Base-by-base conservation (phyloP, 805 yeast species). In the Hermanozyma aechmeae region DNA sequence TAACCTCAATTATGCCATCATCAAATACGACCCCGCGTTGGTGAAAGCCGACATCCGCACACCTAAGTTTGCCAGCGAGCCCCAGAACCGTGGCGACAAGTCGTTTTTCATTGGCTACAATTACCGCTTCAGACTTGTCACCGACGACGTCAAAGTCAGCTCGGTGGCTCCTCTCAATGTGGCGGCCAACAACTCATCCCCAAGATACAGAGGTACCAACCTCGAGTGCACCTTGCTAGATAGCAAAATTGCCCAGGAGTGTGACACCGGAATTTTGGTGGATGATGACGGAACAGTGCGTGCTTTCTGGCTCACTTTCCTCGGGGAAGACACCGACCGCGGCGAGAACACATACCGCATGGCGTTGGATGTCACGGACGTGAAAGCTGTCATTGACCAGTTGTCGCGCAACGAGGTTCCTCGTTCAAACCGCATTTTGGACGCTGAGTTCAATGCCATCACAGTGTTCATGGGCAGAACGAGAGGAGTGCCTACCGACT, bases 121-220 rank as follows among this genome's bases (percentile, higher is more conserved):
- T 39, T 72, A 69, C 42, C 74, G 73, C 37, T 65, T 73, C 46
- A 68, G 93, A 40, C 61, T 81, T 13, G 77, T 82, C 4, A 68
- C 84, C 2, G 75, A 86, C 16, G 80, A 77, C 32, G 83, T 93
- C 0, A 71, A 69, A 20, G 80, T 86, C 12, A 74, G 87, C 19
- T 92, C 82, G 39, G 71, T 86, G 28, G 68, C 85, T 1, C 73
- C 89, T 3, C 62, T 79, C 26, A 79, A 76, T 47, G 68, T 86
- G 13, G 89, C 93, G 11, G 66, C 79, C 13, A 73, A 75, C 38
- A 61, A 75, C 1, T 60, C 67, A 21, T 61, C 79, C 8, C 96
- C 96, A 15, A 71, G 92, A 35, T 86, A 82, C 53, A 71, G 94
- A 47, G 95, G 86, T 4, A 78, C 87, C 3, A 85, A 85, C 46